Base-by-base conservation (phyloP, 495 filamentous ascomycete species). In the Podospora tetraspora region DNA sequence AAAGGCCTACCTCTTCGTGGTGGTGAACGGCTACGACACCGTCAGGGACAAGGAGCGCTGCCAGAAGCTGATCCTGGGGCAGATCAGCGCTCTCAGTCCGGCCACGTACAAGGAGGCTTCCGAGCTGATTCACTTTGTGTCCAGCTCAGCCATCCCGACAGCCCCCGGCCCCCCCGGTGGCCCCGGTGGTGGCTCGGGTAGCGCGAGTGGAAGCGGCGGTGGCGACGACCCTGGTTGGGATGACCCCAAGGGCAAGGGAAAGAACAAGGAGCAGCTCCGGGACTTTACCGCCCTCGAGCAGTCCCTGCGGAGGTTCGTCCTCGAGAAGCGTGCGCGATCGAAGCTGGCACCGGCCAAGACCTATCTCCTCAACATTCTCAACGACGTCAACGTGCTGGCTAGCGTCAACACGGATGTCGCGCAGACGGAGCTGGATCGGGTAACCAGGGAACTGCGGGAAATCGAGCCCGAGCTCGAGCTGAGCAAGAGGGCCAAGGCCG, bases 1-100 rank as follows among this genome's bases (percentile, higher is more conserved):
- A 75, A 99, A 99, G 75, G 94, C 94, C 13, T 98, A 99, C 74
- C 94, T 99, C 71, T 99, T 99, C 82, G 95, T 99, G 81, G 95
- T 98, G 10, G 95, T 98, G 61, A 99, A 99, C 76, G 93, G 94
- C 32, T 99, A 92, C 72, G 96, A 99, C 78, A 90, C 91, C 69
- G 97, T 99, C 72, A 84, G 88, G 68, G 92, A 98, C 78, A 95
- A 98, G 81, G 86, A 91, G 63, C 75, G 84, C n/a, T 83, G 81
- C 70, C 88, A 97, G 75, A 90, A 93, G 72, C 89, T 94, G 88
- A 95, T 99, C 37, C 80, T 98, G 58, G 92, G 96, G 69, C 93
- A 98, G 77, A 89, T 99, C 27, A 83, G 83, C 57, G 85, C 87
- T 29, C 83, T 98, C 58, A 97, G 94, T 73, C 94, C 94, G 29